Evolutionary conservation across 2,329 filamentous ascomycete species (phyloP).

Genomic region (Dactylellina leptospora): DNA sequence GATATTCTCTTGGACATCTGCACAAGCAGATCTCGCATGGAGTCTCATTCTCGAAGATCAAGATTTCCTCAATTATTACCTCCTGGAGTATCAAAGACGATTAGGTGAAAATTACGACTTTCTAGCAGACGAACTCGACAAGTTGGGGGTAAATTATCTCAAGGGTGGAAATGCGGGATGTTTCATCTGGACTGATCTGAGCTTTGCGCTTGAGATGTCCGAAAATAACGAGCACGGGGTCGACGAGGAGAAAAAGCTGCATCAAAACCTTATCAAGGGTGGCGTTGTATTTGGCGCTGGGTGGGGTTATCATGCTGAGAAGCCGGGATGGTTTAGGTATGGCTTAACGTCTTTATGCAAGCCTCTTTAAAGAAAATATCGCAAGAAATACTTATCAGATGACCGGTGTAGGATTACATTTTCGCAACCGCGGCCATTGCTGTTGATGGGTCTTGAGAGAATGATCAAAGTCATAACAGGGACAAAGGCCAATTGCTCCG

Average conservation of each 20-base stretch:
- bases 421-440: conserved; percentile 10
- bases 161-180: conserved; percentile 67
- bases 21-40: conserved; percentile 62
- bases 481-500: conserved; percentile 3
- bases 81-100: conserved; percentile 62
- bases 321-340: conserved; percentile 61
- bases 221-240: conserved; percentile 12
- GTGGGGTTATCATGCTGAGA: conserved; percentile 59
- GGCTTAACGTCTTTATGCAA: not conserved
- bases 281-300: conserved; percentile 60
- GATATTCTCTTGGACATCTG: conserved; percentile 64
- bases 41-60: conserved; percentile 63
- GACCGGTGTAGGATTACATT: conserved; percentile 11
- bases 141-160: conserved; percentile 63
- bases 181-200: conserved; percentile 67
- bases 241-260: conserved; percentile 57
- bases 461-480: conserved; percentile 13
- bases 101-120: conserved; percentile 62
- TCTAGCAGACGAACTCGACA: conserved; percentile 60
- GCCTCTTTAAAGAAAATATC: not conserved
- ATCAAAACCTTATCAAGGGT: conserved; percentile 59
- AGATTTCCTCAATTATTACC: conserved; percentile 62
- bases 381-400: not conserved
- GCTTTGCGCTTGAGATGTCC: conserved; percentile 38
- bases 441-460: conserved; percentile 13